Evolutionary conservation across 495 filamentous ascomycete species (phyloP), one percentile per base, ranked within the genome.

Genomic region (Penicillium cosmopolitanum): DNA sequence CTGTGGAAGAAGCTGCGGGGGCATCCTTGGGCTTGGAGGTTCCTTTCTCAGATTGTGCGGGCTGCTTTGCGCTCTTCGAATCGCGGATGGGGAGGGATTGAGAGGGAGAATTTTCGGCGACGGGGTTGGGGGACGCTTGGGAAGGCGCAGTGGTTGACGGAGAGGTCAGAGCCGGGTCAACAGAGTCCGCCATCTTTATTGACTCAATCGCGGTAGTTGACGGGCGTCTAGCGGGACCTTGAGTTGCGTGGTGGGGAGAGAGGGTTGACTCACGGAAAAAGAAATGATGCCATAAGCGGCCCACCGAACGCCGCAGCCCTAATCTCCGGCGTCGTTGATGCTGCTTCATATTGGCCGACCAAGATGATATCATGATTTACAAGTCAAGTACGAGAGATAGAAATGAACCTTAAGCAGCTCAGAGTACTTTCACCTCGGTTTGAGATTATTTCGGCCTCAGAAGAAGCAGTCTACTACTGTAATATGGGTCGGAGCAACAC

Each of bases 261-360:
- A 66, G 61, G 53, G 63, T 70, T 75, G 75, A 76, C 67, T 77
- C 73, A 78, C 60, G 59, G 64, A 68, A 71, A 69, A 66, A 62
- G 55, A 66, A 62, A 53, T 73, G 69, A 75, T 76, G 73, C 72
- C 73, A 74, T 73, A 76, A 75, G 70, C 70, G 63, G 68, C 66
- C 53, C 66, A 64, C 60, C 19, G 51, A 46, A 33, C 57, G 62
- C 16, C 63, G 56, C 63, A 70, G 65, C 66, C 64, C 64, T 71
- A 71, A 67, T 65, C 47, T 53, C 48, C 57, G 62, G 40, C 50
- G 34, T 44, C 42, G 42, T 18, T 55, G 51, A 9, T 55, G 51
- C 56, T 53, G 36, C 19, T 43, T 56, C 55, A 47, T 51, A 0
- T 18, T 44, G 42, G 1, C 5, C 28, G 8, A 31, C 28, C 28